Base-by-base conservation (phyloP, 305 asterid genomes). In the Fraxinus velutina region DNA sequence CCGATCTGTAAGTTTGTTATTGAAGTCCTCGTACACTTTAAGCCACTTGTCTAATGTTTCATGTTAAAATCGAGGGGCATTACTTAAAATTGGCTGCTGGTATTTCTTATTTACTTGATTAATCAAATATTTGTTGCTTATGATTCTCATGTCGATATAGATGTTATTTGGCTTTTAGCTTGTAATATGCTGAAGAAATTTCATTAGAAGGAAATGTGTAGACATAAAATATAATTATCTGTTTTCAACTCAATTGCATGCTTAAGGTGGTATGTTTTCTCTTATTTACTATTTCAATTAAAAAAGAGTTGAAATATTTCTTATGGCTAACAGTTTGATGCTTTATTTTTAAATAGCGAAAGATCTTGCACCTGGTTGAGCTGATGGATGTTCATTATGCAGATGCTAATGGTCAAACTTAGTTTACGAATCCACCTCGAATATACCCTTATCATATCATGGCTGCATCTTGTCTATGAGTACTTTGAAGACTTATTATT, bases 341-440 rank as follows among this genome's bases (percentile, higher is more conserved):
- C 36, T 47, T 33, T 44, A 24, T 8, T 5, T 44, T 22, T 50
- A 6, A 10, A 42, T 22, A 7, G 19, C 34, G 7, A 47, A 79
- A 24, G 79, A 42, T 36, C 13, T 5, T 76, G 19, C 33, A 75
- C 50, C 76, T 79, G 60, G 64, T 86, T 68, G 44, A 74, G 70
- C 82, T 81, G 75, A 39, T 84, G 50, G 47, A 21, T 79, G 19
- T 82, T 82, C 57, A 27, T 82, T 72, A 19, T 77, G 79, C 92
- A 95, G 99, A 88, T 94, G 86, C 89, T 96, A 76, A 88, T 94
- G 91, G 78, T 90, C 84, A 92, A 91, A 92, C 94, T 93, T 84
- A 90, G 91, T 86, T 84, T 83, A 15, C 83, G 74, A 34, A 78
- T 84, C 78, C 79, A 72, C 76, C 78, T 88, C 77, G 93, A 92